A percentile compares a stretch with the other conserved stretches of the same genome.
Conservation (phyloP, 495 filamentous ascomycete species). For the Daldinia bambusicola region DNA sequence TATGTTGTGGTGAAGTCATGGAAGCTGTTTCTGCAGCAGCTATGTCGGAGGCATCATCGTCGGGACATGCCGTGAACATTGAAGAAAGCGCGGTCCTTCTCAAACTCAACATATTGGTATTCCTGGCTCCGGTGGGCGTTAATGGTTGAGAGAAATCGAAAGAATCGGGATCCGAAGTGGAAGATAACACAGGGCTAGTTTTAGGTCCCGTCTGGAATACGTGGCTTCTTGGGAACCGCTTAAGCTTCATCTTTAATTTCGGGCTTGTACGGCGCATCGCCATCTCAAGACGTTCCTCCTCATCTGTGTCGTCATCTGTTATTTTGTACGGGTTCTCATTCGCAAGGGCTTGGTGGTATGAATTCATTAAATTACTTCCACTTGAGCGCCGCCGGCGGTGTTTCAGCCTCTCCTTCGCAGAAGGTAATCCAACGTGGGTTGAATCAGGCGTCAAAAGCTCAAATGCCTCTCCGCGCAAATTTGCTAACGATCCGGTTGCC, state of each 20-base stretch:
- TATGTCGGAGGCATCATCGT: constrained; percentile 10
- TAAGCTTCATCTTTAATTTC: constrained; percentile 46
- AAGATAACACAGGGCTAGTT: constrained; percentile 30
- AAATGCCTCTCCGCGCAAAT: constrained; percentile 7
- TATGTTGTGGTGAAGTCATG: constrained; percentile 35
- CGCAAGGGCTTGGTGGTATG: constrained; percentile 11
- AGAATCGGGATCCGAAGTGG: constrained; percentile 33
- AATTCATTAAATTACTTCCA: constrained; percentile 38
- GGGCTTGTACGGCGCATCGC: constrained; percentile 32
- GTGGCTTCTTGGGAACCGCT: constrained; percentile 44
- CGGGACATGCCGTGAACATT: not conserved
- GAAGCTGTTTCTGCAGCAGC: constrained; percentile 28
- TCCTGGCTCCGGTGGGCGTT: constrained; percentile 32
- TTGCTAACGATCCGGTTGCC: constrained; percentile 45
- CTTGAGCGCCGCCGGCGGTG: constrained; percentile 43
- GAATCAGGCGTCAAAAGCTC: constrained; percentile 18
- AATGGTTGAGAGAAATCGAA: constrained; percentile 52
- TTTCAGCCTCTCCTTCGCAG: constrained; percentile 34
- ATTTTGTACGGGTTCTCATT: constrained; percentile 42
- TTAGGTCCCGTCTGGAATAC: constrained; percentile 39
- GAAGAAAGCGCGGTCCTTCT: constrained; percentile 25
- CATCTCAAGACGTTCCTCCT: constrained; percentile 57
- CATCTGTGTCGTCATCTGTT: constrained; percentile 54
- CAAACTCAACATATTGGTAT: not conserved
- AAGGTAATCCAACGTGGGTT: constrained; percentile 7